Percentiles rank a stretch among this genome's conserved stretches.
These are phyloP conservation scores for Seiridium cupressi DNA, from an alignment of 2,329 filamentous ascomycete genomes.

Conservation along the genomic window DNA sequence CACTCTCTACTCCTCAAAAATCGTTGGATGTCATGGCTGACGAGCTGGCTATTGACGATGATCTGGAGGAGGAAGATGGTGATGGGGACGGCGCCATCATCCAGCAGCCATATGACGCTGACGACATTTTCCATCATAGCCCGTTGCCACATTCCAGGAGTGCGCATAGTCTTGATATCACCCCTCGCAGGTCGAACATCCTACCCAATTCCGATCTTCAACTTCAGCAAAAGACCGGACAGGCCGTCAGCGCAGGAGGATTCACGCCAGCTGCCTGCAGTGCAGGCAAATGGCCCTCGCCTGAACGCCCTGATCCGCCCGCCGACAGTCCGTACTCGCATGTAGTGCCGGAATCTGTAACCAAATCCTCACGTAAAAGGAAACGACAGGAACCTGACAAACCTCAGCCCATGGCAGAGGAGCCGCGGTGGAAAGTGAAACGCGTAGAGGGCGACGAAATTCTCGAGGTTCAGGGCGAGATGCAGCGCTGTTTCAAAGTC, in stretches of 20 bases:
- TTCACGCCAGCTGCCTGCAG: slow-evolving; percentile 25
- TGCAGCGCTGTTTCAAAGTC: slow-evolving; percentile 47
- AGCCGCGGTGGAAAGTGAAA: slow-evolving; percentile 41
- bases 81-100: slow-evolving; percentile 25
- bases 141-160: background rate
- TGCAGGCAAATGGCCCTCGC: slow-evolving; percentile 13
- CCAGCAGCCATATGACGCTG: slow-evolving; percentile 23
- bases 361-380: slow-evolving; percentile 5
- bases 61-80: slow-evolving; percentile 16
- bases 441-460: slow-evolving; percentile 40
- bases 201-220: no score
- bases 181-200: no score
- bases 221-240: background rate
- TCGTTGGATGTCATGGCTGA: slow-evolving; percentile 16
- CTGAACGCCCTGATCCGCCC: background rate
- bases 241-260: slow-evolving; percentile 10
- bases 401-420: slow-evolving; percentile 20
- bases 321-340: background rate
- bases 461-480: slow-evolving; percentile 31
- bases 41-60: slow-evolving; percentile 19
- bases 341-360: background rate
- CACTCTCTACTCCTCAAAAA: slow-evolving; percentile 38
- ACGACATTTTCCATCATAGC: slow-evolving; percentile 7
- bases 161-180: background rate
- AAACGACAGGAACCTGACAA: slow-evolving; percentile 1